Conservation (phyloP, 140 eudicot genomes). For the Anethum foeniculum region DNA sequence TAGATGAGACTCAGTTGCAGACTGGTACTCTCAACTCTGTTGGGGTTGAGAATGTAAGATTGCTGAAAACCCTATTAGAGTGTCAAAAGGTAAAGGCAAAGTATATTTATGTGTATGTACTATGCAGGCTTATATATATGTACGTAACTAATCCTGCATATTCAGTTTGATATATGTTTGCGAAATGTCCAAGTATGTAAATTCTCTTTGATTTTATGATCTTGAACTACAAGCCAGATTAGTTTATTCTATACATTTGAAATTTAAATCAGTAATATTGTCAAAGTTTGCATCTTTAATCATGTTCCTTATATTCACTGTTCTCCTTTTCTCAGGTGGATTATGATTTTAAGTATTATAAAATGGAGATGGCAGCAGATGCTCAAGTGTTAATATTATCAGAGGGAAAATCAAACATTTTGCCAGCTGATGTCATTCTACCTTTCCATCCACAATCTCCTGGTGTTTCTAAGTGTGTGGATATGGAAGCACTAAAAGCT, state of each 20-base stretch:
- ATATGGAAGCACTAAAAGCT: conserved; percentile 39
- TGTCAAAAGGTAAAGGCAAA: conserved; percentile 43
- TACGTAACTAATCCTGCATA: background rate
- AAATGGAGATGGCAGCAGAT: conserved; percentile 93
- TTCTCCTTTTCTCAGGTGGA: conserved; percentile 50
- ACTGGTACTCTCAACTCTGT: conserved; percentile 54
- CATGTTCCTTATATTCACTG: background rate
- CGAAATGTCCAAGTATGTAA: background rate
- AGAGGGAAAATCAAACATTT: conserved; percentile 73
- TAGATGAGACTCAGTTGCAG: conserved; percentile 72
- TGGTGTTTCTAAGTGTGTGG: conserved; percentile 21
- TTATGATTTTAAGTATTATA: conserved; percentile 72
- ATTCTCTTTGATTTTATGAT: background rate
- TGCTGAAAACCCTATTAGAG: conserved; percentile 55
- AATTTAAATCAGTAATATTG: background rate
- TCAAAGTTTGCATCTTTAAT: background rate
- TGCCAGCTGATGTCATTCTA: conserved; percentile 76
- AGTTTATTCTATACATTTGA: background rate
- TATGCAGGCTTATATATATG: background rate
- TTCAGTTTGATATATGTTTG: background rate
- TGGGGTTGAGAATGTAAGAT: conserved; percentile 65
- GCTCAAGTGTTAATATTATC: conserved; percentile 71
- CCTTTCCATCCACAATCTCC: conserved; percentile 64
- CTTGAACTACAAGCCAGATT: background rate
- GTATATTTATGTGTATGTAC: background rate